Percentiles rank a stretch among this genome's conserved stretches.
Evolutionary conservation across 75 land plant genomes (phyloP).

Genomic region (Isoetes taiwanensis): DNA sequence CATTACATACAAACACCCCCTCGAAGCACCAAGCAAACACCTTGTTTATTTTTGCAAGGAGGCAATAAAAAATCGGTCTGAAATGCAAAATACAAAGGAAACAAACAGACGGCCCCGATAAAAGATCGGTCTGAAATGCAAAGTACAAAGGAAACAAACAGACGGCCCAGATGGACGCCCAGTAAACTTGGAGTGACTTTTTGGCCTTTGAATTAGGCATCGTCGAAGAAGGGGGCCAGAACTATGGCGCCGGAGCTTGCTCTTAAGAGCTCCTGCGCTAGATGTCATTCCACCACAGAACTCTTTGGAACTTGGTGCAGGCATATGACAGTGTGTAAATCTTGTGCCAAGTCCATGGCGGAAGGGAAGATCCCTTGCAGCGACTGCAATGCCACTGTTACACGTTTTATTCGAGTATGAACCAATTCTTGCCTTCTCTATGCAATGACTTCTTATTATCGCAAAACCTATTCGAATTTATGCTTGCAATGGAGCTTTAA

Average conservation of each 20-base stretch:
- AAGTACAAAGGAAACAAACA: no score
- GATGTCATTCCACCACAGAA: slow-evolving; percentile 58
- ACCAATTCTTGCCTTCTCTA: no score
- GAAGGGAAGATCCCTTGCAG: slow-evolving; percentile 40
- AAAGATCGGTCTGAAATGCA: no score
- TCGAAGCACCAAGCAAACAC: no score
- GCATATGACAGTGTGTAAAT: slow-evolving; percentile 73
- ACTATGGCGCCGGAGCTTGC: slow-evolving; percentile 57
- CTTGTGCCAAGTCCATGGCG: slow-evolving; percentile 78
- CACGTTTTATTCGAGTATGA: slow-evolving; percentile 65
- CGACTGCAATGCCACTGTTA: slow-evolving; percentile 52
- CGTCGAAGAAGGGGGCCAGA: neutral
- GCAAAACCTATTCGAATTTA: neutral
- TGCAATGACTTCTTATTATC: neutral
- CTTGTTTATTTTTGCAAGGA: no score
- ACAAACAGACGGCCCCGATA: no score
- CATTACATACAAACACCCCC: no score
- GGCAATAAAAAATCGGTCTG: no score
- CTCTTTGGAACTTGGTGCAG: slow-evolving; percentile 89
- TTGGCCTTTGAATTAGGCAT: no score
- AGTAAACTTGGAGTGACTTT: no score
- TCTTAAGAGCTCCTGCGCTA: slow-evolving; percentile 58
- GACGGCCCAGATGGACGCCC: no score
- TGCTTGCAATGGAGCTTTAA: neutral
- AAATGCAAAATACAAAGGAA: no score